These are phyloP conservation scores for Pythium pectinolyticum DNA, from an alignment of 352 stramenopile genomes.

Conservation along the genomic window DNA sequence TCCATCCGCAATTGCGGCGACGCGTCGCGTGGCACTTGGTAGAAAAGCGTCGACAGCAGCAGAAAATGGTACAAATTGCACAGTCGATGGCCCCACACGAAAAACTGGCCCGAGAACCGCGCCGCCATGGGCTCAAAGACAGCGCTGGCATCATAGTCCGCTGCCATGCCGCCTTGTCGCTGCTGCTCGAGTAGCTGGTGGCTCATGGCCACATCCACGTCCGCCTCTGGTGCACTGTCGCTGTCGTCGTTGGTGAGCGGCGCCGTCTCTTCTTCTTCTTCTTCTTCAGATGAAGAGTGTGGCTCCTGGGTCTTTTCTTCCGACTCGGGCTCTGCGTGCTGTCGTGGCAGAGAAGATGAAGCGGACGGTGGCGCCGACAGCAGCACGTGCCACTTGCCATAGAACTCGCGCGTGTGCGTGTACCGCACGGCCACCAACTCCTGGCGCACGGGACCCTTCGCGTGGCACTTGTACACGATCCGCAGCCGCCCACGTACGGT, in stretches of 20 bases:
- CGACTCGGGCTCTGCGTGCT: constrained; percentile 19
- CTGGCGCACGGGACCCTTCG: constrained; percentile 4
- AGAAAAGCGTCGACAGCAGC: constrained; percentile 63
- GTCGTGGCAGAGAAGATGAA: too few species aligned
- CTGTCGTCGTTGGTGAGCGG: constrained; percentile 2
- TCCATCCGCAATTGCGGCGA: constrained; percentile 9
- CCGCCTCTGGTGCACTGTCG: background rate
- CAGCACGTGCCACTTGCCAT: constrained; percentile 24
- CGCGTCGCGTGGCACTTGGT: constrained; percentile 34
- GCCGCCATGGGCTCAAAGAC: constrained; percentile 31
- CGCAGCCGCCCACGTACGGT: constrained; percentile 18
- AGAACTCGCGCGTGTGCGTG: constrained; percentile 9
- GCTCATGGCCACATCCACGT: too few species aligned
- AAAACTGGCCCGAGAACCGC: constrained; percentile 35
- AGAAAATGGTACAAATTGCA: constrained; percentile 76
- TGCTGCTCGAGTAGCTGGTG: constrained; percentile 1
- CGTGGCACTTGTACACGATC: constrained; percentile 8
- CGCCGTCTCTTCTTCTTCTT: constrained; percentile 15
- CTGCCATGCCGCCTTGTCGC: too few species aligned
- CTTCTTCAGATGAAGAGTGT: constrained; percentile 11
- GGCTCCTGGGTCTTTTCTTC: constrained; percentile 28
- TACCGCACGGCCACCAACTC: constrained; percentile 10
- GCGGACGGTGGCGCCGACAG: background rate
- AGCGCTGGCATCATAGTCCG: too few species aligned
- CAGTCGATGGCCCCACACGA: constrained; percentile 57